Percentiles rank a stretch among this genome's conserved stretches.
phyloP scores from a whole-genome alignment of 306 rosid species.

The Amphicarpaea edgeworthii region DNA sequence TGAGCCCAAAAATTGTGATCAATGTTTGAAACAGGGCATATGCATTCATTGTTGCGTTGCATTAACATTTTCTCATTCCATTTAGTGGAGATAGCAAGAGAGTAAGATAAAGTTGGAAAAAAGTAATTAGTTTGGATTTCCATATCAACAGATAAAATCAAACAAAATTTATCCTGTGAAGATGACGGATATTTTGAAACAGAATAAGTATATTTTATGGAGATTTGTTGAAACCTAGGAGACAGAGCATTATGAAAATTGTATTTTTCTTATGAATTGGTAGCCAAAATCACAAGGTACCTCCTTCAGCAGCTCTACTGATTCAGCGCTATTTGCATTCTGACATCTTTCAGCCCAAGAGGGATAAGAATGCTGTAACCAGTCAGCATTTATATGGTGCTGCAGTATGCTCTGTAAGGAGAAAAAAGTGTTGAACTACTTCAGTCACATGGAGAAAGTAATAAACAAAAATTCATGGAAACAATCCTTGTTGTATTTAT shows the following conservation, averaged over 20 bases:
- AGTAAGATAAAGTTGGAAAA: neutral
- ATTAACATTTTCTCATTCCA: conserved; percentile 12
- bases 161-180: conserved; percentile 2
- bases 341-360: conserved; percentile 84
- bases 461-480: neutral
- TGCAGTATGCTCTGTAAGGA: conserved; percentile 75
- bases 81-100: neutral
- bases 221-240: neutral
- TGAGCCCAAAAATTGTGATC: conserved; percentile 13
- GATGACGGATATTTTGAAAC: neutral
- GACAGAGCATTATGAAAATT: neutral
- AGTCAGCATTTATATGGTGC: conserved; percentile 69
- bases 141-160: neutral
- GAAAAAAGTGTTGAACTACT: conserved; percentile 19
- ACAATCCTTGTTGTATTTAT: conserved; percentile 7
- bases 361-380: conserved; percentile 71
- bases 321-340: conserved; percentile 80
- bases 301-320: conserved; percentile 89
- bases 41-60: conserved; percentile 39
- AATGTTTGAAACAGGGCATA: conserved; percentile 26
- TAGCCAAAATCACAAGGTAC: conserved; percentile 57
- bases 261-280: conserved; percentile 10
- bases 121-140: neutral
- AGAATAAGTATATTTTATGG: neutral
- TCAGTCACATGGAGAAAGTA: conserved; percentile 40